Evolutionary conservation across 192 early-diverging fungal species (phyloP).

Genomic region (Entomortierella chlamydospora): DNA sequence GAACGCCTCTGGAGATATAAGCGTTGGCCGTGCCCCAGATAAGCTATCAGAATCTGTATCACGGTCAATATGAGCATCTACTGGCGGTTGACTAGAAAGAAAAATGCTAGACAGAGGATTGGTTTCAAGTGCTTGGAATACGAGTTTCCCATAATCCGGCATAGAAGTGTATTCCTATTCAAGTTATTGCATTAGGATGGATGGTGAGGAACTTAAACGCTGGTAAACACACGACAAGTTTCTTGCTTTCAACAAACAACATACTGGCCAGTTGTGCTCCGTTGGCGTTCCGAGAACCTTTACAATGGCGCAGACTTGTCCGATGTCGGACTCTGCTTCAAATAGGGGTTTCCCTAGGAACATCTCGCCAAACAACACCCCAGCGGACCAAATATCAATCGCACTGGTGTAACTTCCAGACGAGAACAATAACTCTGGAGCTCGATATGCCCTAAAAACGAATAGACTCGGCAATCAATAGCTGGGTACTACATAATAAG

Average conservation of each 20-base stretch:
- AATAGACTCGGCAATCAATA: too few relatives aligned
- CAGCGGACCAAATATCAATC: constrained; percentile 64
- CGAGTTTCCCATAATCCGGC: constrained; percentile 49
- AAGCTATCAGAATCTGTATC: background rate
- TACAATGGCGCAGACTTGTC: constrained; percentile 60
- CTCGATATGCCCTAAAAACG: constrained; percentile 54
- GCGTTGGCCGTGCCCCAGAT: background rate
- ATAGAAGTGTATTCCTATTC: constrained; percentile 32
- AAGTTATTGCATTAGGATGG: too few relatives aligned
- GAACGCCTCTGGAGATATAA: constrained; percentile 18
- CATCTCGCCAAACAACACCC: constrained; percentile 63
- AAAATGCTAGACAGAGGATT: constrained; percentile 20
- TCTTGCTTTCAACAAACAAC: background rate
- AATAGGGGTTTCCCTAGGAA: constrained; percentile 49
- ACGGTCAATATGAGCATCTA: background rate
- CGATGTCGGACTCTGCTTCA: constrained; percentile 60
- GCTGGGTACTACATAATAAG: too few relatives aligned
- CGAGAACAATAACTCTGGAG: constrained; percentile 61
- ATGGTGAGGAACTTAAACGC: too few relatives aligned
- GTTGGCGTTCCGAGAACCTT: constrained; percentile 56
- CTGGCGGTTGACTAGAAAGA: background rate
- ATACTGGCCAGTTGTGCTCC: constrained; percentile 57
- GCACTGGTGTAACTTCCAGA: constrained; percentile 54
- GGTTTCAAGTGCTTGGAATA: constrained; percentile 28
- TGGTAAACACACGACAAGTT: background rate